These are phyloP conservation scores for Candida taoyuanica DNA, from an alignment of 805 yeast genomes.

Conservation along the genomic window DNA sequence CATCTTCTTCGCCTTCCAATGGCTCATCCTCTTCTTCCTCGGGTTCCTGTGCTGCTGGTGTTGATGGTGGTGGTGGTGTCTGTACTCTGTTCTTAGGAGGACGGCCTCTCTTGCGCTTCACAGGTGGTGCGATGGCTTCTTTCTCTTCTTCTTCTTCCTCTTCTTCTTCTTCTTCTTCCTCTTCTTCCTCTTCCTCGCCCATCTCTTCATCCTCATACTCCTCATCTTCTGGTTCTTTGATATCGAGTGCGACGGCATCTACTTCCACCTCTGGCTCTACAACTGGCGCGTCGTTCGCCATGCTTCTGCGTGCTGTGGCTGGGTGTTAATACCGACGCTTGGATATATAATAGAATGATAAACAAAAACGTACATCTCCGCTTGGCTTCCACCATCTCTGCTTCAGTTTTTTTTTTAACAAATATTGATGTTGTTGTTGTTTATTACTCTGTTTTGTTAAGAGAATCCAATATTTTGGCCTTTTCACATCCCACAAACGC, in stretches of 20 bases:
- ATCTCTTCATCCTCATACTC: slow-evolving; percentile 36
- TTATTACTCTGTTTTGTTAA: not conserved
- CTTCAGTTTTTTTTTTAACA: not conserved
- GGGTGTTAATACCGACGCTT: not conserved
- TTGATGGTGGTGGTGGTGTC: slow-evolving; percentile 15
- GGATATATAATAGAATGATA: not conserved
- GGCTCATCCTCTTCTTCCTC: slow-evolving; percentile 21
- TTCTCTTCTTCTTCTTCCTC: slow-evolving; percentile 8
- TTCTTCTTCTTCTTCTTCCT: slow-evolving; percentile 14
- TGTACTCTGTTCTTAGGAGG: slow-evolving; percentile 11
- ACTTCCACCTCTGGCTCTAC: not conserved
- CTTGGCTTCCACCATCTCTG: not conserved
- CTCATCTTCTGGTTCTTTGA: slow-evolving; percentile 30
- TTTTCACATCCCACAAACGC: no score
- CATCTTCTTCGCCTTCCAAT: slow-evolving; percentile 16
- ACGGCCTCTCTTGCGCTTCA: slow-evolving; percentile 25
- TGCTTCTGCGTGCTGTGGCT: slow-evolving; percentile 1
- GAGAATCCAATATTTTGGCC: not conserved
- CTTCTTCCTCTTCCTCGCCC: slow-evolving; percentile 11
- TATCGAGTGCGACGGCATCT: slow-evolving; percentile 4
- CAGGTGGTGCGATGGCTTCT: slow-evolving; percentile 2
- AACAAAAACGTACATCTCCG: not conserved
- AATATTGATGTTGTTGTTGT: not conserved
- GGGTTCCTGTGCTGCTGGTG: no score
- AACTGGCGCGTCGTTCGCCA: not conserved